Base-by-base conservation (phyloP, 2,329 filamentous ascomycete genomes). In the Cytospora mali region DNA sequence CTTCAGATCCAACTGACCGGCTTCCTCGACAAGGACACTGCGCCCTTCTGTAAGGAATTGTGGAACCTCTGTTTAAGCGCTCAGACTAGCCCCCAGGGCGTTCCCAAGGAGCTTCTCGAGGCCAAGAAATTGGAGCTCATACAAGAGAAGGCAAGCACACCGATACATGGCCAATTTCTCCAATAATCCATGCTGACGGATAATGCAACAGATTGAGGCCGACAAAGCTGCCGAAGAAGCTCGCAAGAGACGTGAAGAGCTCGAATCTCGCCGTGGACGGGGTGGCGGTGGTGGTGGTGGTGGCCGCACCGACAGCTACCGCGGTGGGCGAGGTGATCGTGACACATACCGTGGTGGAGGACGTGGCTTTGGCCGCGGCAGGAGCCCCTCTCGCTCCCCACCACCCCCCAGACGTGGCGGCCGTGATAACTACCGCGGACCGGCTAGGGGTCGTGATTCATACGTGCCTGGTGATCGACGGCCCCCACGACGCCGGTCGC, bases 111-210 rank as follows among this genome's bases (percentile, higher is more conserved):
- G 76, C 82, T 99, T 49, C 79, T 99, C 3, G 95, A 99, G 74
- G 93, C 94, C 0, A 99, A 99, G 81, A 99, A 98, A 77, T 79
- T 91, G 51, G 95, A 99, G 76, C 81, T 99, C 54, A 92, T 95
- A 66, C 92, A 97, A 76, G 93, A 97, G 77, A 96, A 96, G 88
- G 94, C 96, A 75, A 35, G 73, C 48, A 35, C 52, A 25, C n/a
- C 33, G 48, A 9, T 31, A 14, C 21, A 29, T 25, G 11, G 29
- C 23, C 39, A 29, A 46, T 33, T 33, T 10, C 25, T 18, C 11
- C n/a, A 16, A 28, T 16, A 10, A 27, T 13, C 21, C 21, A 21
- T 48, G 48, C 55, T 51, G 35, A 56, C 48, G 25, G 62, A 55
- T 39, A 14, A 13, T 10, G 18, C 18, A 49, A 33, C 52, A 93